Evolutionary conservation across 257 asterid species (phyloP), one percentile per base, ranked within the genome.

Genomic region (Cruciata laevipes): DNA sequence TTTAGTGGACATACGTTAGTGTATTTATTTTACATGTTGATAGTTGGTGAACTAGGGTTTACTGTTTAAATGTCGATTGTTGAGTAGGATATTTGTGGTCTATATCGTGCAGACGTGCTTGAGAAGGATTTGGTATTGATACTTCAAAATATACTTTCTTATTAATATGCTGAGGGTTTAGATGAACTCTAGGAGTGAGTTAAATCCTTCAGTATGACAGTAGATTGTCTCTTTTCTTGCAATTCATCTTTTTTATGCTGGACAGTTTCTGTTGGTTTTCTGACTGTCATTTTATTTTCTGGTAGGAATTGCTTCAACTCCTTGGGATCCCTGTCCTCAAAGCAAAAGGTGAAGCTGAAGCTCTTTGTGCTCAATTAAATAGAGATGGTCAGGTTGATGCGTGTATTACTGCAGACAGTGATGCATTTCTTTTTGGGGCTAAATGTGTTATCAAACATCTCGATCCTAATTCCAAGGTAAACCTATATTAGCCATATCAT

Each of bases 321-420:
- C 95, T 90, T 64, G 99, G 99, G 52, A 84, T 94, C 83, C 96
- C 96, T 63, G 85, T 94, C 75, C 76, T 94, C 58, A 87, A 77
- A 76, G 95, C 97, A 62, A 83, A 79, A 70, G 96, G 86, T 42
- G 99, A 94, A 79, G 99, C 99, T 23, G 99, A 90, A 86, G 99
- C 99, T 23, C 87, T 93, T 9, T 90, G 95, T 82, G 96, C 97
- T 17, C 87, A 90, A 65, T 81, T 93, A 69, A 93, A 90, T 76
- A 77, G 92, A 76, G 95, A 84, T 73, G 95, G 95, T 20, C 81
- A 24, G 61, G 95, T 90, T 66, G 97, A 88, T 87, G 99, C 96
- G 38, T 94, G 99, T 73, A 81, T 94, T 75, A 94, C 97, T 65
- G 81, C 99, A 71, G 96, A 94, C 72, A 90, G 96, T 12, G 96